Conservation (phyloP, 441 rosid genomes). For the Gossypium davidsonii region DNA sequence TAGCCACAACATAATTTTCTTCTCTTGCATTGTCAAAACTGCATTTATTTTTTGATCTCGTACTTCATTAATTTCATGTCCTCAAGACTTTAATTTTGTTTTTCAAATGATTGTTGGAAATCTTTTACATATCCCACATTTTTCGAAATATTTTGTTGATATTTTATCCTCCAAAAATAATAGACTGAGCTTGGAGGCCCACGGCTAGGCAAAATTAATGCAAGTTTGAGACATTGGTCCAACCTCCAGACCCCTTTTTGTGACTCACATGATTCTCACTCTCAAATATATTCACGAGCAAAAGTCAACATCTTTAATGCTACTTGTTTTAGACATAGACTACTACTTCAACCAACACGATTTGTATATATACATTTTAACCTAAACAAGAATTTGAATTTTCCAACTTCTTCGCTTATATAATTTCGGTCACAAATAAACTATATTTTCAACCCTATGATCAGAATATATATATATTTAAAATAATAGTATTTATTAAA, state of each 20-base stretch:
- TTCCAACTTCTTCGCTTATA: too few relatives aligned
- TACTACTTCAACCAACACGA: too few relatives aligned
- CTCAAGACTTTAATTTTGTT: not conserved
- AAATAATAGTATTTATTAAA: too few relatives aligned
- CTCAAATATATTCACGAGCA: not conserved
- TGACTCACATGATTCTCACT: not conserved
- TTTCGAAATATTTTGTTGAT: not conserved
- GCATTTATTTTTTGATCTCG: not conserved
- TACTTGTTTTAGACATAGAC: not conserved
- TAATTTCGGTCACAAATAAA: not conserved
- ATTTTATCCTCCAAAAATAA: not conserved
- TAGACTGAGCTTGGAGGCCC: not conserved
- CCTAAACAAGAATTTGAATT: too few relatives aligned
- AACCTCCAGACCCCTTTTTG: not conserved
- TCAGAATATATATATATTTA: not conserved
- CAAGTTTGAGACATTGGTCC: not conserved
- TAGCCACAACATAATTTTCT: too few relatives aligned
- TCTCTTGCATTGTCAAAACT: not conserved
- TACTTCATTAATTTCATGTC: not conserved
- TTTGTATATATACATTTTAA: too few relatives aligned
- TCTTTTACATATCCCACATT: not conserved
- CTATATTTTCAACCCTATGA: not conserved
- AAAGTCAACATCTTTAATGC: not conserved
- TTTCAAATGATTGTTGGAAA: not conserved
- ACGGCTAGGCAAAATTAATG: not conserved